Base-by-base conservation (phyloP, 352 stramenopile species). In the Salisapilia sapeloensis region DNA sequence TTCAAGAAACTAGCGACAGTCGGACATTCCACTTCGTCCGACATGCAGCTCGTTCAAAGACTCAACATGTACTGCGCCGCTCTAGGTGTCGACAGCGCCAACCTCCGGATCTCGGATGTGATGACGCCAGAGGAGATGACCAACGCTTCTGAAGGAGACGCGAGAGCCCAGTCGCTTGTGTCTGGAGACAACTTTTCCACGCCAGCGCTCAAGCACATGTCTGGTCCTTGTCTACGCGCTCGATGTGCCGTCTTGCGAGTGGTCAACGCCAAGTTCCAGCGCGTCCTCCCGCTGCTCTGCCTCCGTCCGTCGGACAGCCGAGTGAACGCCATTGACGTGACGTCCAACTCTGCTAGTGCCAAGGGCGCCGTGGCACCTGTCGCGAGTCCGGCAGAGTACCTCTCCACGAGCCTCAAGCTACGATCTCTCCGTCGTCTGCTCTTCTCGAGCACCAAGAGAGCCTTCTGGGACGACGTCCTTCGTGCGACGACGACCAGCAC, bases 401-500 rank as follows among this genome's bases (percentile, higher is more conserved):
- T 78, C 24, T 89, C 72, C 4, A 83, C 53, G 19, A 90, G 74
- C 29, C 28, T 78, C 15, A 86, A 86, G 39, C 44, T 92, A 12
- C 57, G 70, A 4, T 60, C 52, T 15, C 37, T 90, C 13, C 63
- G 79, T n/a, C 64, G 70, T 5, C 44, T 93, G 14, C 44, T 92
- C 15, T 94, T 94, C 35, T 94, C 76, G 1, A 91, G 67, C 36
- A 94, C 86, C 4, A 98, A 98, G 41, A 61, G 62, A 16, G 60
- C 62, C n/a, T 94, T 97, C 40, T 96, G 96, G 60, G 74, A 97
- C 32, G 74, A 71, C 24, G 74, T 98, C 4, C 56, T 98, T 22
- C 70, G 87, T 25, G 67, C 80, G 23, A 99, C 94, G 11, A 96
- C 93, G 17, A 97, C 92, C 3, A 94, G 84, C 29, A 99, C 96